Percentiles rank a stretch among this genome's conserved stretches.
Evolutionary conservation across 768 basidiomycete genomes (phyloP).

Genomic region (Agaricus blazei): DNA sequence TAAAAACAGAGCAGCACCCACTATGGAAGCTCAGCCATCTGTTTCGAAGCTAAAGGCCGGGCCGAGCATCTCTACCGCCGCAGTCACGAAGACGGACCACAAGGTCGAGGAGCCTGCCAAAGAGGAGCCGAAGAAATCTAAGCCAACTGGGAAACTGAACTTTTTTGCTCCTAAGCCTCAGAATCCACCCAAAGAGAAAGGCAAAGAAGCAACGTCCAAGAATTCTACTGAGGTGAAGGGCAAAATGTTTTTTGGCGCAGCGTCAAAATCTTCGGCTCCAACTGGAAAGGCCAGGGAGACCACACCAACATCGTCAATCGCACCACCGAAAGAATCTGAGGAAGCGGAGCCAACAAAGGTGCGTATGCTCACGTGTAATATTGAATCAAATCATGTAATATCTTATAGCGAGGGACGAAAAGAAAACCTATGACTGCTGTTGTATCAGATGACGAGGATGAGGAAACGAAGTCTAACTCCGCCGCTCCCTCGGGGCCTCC

Average conservation of each 20-base stretch:
- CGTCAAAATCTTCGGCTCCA: slow-evolving; percentile 10
- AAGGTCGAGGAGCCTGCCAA: slow-evolving; percentile 14
- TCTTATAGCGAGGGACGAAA: slow-evolving; percentile 30
- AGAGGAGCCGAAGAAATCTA: slow-evolving; percentile 10
- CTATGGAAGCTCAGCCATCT: slow-evolving; percentile 29
- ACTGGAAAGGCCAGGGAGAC: slow-evolving; percentile 16
- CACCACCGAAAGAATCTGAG: slow-evolving; percentile 24
- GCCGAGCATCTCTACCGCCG: neutral
- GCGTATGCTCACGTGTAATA: slow-evolving; percentile 1
- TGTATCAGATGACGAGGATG: slow-evolving; percentile 22
- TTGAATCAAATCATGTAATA: neutral
- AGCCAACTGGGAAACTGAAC: slow-evolving; percentile 13
- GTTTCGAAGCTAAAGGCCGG: slow-evolving; percentile 11
- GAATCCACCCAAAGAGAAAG: slow-evolving; percentile 19
- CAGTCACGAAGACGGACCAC: slow-evolving; percentile 13
- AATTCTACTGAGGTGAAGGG: slow-evolving; percentile 15
- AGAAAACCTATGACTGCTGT: slow-evolving; percentile 36
- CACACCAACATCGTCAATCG: neutral
- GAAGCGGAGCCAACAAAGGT: slow-evolving; percentile 14
- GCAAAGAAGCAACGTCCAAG: slow-evolving; percentile 19
- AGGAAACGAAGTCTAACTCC: slow-evolving; percentile 14
- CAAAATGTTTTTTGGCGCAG: slow-evolving; percentile 13
- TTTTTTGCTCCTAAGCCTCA: slow-evolving; percentile 12
- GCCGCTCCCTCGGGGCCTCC: slow-evolving; percentile 12
- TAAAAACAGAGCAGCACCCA: slow-evolving; percentile 34